phyloP scores from a whole-genome alignment of 176 grass and related monocot genomes.

The Aegilops tauschii region DNA sequence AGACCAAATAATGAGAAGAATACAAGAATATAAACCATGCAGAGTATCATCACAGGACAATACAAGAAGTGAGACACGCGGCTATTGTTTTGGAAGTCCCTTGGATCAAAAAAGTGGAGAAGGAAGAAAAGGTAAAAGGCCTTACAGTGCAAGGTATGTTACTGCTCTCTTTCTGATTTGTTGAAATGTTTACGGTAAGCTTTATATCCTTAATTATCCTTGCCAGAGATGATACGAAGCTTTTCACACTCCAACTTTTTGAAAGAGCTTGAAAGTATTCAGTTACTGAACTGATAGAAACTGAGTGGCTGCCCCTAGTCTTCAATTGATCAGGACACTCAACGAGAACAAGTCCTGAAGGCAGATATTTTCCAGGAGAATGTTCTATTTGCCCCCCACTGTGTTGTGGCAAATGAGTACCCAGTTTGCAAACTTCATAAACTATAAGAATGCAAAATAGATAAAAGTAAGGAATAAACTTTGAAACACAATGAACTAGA shows the following conservation, averaged over 20 bases:
- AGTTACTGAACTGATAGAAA: slow-evolving; percentile 64
- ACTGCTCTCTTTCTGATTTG: slow-evolving; percentile 88
- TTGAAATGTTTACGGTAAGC: slow-evolving; percentile 57
- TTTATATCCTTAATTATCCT: slow-evolving; percentile 83
- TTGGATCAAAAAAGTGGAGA: slow-evolving; percentile 21
- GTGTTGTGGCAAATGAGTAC: slow-evolving; percentile 71
- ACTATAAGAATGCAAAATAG: slow-evolving; percentile 46
- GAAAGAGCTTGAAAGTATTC: slow-evolving; percentile 82
- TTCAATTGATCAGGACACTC: slow-evolving; percentile 91
- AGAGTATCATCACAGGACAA: slow-evolving; percentile 3
- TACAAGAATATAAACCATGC: not conserved
- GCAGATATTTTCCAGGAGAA: slow-evolving; percentile 57
- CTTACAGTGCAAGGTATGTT: slow-evolving; percentile 82
- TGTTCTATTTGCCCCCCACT: slow-evolving; percentile 69
- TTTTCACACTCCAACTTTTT: slow-evolving; percentile 79
- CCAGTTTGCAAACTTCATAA: slow-evolving; percentile 95
- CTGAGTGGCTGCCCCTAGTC: slow-evolving; percentile 46
- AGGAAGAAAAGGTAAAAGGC: slow-evolving; percentile 8
- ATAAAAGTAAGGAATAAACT: slow-evolving; percentile 10
- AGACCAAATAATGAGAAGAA: not conserved
- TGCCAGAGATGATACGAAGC: slow-evolving; percentile 63
- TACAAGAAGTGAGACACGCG: not conserved
- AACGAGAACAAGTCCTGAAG: slow-evolving; percentile 81
- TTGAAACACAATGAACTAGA: slow-evolving; percentile 19
- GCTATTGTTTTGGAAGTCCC: slow-evolving; percentile 17